Evolutionary conservation across 768 basidiomycete species (phyloP).

Genomic region (Tephrocybe rancida): DNA sequence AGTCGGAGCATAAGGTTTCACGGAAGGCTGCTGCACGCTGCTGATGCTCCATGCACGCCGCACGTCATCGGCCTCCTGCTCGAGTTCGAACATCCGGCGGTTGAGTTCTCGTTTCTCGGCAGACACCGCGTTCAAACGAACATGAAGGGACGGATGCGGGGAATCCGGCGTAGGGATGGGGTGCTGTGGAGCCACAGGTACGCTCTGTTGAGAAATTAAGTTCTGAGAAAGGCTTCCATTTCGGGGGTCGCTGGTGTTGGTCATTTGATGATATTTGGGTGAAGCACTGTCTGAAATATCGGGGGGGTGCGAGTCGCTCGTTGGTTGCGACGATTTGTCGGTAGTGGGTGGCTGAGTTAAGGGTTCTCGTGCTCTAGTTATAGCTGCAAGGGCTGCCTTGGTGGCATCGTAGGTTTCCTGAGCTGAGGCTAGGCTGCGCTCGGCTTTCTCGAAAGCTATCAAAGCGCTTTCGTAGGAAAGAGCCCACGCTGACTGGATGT

Average conservation of each 20-base stretch:
- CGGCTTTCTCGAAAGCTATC: slow-evolving; percentile 6
- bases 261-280: background rate
- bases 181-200: background rate
- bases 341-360: background rate
- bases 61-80: slow-evolving; percentile 9
- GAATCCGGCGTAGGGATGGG: background rate
- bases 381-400: slow-evolving; percentile 6
- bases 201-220: background rate
- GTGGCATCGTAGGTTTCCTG: slow-evolving; percentile 11
- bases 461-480: slow-evolving; percentile 6
- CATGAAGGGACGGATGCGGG: background rate
- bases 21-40: background rate
- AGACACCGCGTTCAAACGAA: background rate
- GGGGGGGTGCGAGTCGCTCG: background rate
- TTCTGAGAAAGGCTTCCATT: background rate
- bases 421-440: background rate
- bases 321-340: background rate
- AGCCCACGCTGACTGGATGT: slow-evolving; percentile 1
- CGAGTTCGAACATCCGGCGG: slow-evolving; percentile 6
- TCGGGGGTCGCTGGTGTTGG: background rate
- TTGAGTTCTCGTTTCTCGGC: background rate
- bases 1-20: too few relatives aligned
- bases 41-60: slow-evolving; percentile 6
- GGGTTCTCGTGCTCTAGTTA: background rate
- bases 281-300: background rate